phyloP scores from a whole-genome alignment of 2,329 filamentous ascomycete species.

The Penicillium sp. region DNA sequence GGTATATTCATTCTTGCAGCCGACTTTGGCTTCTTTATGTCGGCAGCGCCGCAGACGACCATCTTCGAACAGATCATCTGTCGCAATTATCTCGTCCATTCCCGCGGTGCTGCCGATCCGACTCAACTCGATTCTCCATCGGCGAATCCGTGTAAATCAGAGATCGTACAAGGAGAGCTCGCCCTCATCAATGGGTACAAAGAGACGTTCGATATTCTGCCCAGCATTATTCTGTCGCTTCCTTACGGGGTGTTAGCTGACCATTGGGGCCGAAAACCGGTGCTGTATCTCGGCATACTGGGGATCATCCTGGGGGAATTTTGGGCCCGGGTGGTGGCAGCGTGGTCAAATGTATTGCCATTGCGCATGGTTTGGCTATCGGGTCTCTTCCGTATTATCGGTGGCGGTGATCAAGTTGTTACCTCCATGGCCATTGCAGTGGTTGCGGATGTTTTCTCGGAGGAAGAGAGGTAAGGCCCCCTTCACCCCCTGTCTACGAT shows the following conservation, averaged over 20 bases:
- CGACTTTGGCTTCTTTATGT: slow-evolving; percentile 29
- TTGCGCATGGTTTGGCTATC: slow-evolving; percentile 34
- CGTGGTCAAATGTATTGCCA: slow-evolving; percentile 25
- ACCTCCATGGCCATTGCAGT: slow-evolving; percentile 27
- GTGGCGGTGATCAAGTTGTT: slow-evolving; percentile 30
- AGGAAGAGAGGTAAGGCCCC: slow-evolving; percentile 33
- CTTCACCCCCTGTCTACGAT: background rate
- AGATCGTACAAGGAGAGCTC: slow-evolving; percentile 35
- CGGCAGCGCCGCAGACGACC: slow-evolving; percentile 28
- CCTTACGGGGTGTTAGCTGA: slow-evolving; percentile 37
- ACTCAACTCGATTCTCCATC: background rate
- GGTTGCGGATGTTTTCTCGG: slow-evolving; percentile 33
- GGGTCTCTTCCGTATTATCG: slow-evolving; percentile 27
- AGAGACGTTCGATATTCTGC: slow-evolving; percentile 28
- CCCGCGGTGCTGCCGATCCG: background rate
- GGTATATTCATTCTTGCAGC: slow-evolving; percentile 20
- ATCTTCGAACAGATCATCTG: slow-evolving; percentile 36
- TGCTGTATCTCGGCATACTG: slow-evolving; percentile 26
- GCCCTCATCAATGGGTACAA: slow-evolving; percentile 36
- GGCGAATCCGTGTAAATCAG: slow-evolving; percentile 33
- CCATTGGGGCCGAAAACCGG: slow-evolving; percentile 32
- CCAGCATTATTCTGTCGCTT: slow-evolving; percentile 33
- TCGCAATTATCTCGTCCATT: slow-evolving; percentile 19
- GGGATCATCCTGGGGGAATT: slow-evolving; percentile 28
- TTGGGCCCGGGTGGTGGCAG: slow-evolving; percentile 31